phyloP scores from a whole-genome alignment of 345 rosid species.

The Hypericum perforatum region DNA sequence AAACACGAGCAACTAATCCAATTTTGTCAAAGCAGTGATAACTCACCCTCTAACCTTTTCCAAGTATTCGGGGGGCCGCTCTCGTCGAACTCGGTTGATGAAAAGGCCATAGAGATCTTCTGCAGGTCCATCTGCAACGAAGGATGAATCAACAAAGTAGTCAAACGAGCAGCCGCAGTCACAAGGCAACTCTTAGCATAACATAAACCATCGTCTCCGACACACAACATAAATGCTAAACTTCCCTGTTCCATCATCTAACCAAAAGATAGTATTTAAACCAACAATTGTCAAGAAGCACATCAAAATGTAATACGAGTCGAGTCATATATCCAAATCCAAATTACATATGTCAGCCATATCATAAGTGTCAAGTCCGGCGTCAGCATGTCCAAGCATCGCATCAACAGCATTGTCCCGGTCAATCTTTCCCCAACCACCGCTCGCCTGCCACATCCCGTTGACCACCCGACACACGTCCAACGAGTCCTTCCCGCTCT shows the following conservation, averaged over 20 bases:
- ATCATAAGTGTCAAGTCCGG: slow-evolving; percentile 43
- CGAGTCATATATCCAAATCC: too few relatives aligned
- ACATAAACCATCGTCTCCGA: background rate
- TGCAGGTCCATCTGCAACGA: slow-evolving; percentile 68
- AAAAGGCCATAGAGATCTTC: slow-evolving; percentile 94
- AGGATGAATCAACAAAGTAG: background rate
- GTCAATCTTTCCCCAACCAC: slow-evolving; percentile 54
- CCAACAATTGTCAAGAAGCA: too few relatives aligned
- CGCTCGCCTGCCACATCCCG: slow-evolving; percentile 64
- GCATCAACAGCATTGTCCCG: slow-evolving; percentile 34
- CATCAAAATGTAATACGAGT: too few relatives aligned
- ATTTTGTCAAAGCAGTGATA: background rate
- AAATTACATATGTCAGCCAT: slow-evolving; percentile 54
- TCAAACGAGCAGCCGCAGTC: slow-evolving; percentile 5
- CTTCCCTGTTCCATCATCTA: background rate
- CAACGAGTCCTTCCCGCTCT: slow-evolving; percentile 41
- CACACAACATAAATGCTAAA: background rate
- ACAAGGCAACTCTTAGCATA: background rate
- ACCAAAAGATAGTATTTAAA: too few relatives aligned
- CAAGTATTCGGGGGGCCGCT: slow-evolving; percentile 62
- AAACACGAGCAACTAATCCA: background rate
- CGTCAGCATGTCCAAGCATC: slow-evolving; percentile 50
- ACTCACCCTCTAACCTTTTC: slow-evolving; percentile 75
- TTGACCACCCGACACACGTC: slow-evolving; percentile 49
- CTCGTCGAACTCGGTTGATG: slow-evolving; percentile 67